These are phyloP conservation scores for Aspergillus piperis DNA, from an alignment of 2,329 filamentous ascomycete species.

Conservation along the genomic window DNA sequence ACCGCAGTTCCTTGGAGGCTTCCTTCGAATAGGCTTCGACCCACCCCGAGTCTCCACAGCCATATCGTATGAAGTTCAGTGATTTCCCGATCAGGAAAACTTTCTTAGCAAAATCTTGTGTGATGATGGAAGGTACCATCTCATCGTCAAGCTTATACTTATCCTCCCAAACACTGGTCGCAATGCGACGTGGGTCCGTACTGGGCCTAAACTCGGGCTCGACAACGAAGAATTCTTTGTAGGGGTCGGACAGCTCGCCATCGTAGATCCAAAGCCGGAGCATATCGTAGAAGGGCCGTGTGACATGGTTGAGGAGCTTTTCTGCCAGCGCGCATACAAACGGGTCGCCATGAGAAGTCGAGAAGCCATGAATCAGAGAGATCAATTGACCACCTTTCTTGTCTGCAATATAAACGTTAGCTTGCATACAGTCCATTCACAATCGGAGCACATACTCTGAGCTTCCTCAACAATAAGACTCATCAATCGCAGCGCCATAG, in stretches of 20 bases:
- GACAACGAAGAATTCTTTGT: slow-evolving; percentile 90
- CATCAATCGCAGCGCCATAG: slow-evolving; percentile 91
- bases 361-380: slow-evolving; percentile 89
- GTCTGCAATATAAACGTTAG: slow-evolving; percentile 32
- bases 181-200: slow-evolving; percentile 52
- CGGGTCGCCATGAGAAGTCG: slow-evolving; percentile 90
- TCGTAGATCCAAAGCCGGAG: slow-evolving; percentile 97
- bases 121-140: slow-evolving; percentile 93
- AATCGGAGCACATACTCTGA: slow-evolving; percentile 56
- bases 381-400: slow-evolving; percentile 90
- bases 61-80: slow-evolving; percentile 95
- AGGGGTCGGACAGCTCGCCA: slow-evolving; percentile 95
- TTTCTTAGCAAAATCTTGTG: slow-evolving; percentile 89
- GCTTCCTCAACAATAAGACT: slow-evolving; percentile 92
- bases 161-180: slow-evolving; percentile 95
- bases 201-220: slow-evolving; percentile 67
- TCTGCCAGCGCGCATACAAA: slow-evolving; percentile 94
- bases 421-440: not conserved
- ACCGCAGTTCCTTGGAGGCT: slow-evolving; percentile 85
- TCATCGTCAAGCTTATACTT: slow-evolving; percentile 84
- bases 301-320: slow-evolving; percentile 80
- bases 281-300: slow-evolving; percentile 94
- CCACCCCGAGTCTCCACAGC: slow-evolving; percentile 91
- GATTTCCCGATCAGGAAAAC: slow-evolving; percentile 98
- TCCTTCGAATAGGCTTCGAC: slow-evolving; percentile 93